Base-by-base conservation (phyloP, 257 asterid genomes). In the Gynochthodes officinalis region DNA sequence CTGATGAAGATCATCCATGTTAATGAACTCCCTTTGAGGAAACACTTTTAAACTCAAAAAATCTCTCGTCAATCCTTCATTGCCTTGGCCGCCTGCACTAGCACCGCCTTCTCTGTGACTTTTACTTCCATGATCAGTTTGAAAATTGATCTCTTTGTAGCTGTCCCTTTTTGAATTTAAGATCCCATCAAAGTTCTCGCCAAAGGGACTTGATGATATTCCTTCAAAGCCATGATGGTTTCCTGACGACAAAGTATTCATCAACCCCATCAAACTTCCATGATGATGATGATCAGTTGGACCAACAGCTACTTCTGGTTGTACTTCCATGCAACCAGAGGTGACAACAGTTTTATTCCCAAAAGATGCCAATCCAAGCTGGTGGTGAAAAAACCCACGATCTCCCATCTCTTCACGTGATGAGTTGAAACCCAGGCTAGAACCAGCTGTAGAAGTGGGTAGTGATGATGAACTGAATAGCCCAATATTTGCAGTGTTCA, bases 31-130 rank as follows among this genome's bases (percentile, higher is more conserved):
- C 76, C 89, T 70, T 39, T 78, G 79, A 16, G 88, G 89, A 37
- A 84, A 88, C 6, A 79, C 82, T 23, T 86, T 82, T 19, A 88
- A 49, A 62, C 94, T 87, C 77, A 88, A 81, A 64, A 88, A 88
- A 48, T 88, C 94, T 77, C 94, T 76, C 0, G 94, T 88, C 77
- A 82, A 11, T 11, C 90, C 93, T 10, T 77, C 89, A 0, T 77
- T 78, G 2, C 73, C 73, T 3, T 71, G 33, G 6, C 82, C 63
- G 0, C 77, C 69, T 8, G 63, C 77, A 7, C 74, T 75, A 0
- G 35, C 49, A 21, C 58, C 35, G 9, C 70, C 40, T 9, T 60
- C 76, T 9, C 55, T 60, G 52, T 53, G 50, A 3, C 54, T 6
- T 1, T 15, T 37, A 63, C 49, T n/a, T 62, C 67, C 67, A 18